phyloP scores from a whole-genome alignment of 148 eudicot species.

The Cornus controversa region DNA sequence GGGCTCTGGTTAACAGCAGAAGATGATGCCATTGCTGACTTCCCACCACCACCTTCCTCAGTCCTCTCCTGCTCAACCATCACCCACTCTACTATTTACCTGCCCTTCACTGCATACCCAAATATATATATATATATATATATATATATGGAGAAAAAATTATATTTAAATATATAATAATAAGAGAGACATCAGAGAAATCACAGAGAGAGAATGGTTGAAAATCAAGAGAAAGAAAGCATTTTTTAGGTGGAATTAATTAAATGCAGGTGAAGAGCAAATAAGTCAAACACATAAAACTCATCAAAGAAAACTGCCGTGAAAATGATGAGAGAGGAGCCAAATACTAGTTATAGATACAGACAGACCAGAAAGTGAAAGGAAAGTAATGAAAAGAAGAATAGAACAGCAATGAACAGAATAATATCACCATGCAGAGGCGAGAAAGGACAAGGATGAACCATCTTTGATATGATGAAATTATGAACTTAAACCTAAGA shows the following conservation, averaged over 20 bases:
- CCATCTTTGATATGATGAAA: slow-evolving; percentile 2
- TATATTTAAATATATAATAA: too few species aligned
- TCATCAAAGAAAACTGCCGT: background rate
- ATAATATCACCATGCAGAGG: background rate
- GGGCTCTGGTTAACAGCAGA: slow-evolving; percentile 26
- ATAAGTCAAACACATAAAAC: background rate
- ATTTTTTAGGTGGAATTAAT: background rate
- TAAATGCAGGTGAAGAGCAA: background rate
- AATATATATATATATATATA: slow-evolving; percentile 10
- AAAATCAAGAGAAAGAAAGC: background rate
- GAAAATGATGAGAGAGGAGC: background rate
- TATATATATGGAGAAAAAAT: too few species aligned
- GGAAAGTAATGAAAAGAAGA: background rate
- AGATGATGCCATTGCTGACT: slow-evolving; percentile 36
- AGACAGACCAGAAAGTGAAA: background rate
- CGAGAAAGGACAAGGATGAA: background rate
- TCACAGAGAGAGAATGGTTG: background rate
- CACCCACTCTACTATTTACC: background rate
- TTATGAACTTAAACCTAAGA: slow-evolving; percentile 6
- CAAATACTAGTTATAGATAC: slow-evolving; percentile 8
- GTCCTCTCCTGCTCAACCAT: slow-evolving; percentile 37
- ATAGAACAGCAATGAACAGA: too few species aligned
- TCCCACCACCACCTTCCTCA: slow-evolving; percentile 9
- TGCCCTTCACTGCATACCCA: background rate
- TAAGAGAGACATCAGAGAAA: too few species aligned